Conservation (phyloP, 2,329 filamentous ascomycete species). For the Byssothecium circinans region DNA sequence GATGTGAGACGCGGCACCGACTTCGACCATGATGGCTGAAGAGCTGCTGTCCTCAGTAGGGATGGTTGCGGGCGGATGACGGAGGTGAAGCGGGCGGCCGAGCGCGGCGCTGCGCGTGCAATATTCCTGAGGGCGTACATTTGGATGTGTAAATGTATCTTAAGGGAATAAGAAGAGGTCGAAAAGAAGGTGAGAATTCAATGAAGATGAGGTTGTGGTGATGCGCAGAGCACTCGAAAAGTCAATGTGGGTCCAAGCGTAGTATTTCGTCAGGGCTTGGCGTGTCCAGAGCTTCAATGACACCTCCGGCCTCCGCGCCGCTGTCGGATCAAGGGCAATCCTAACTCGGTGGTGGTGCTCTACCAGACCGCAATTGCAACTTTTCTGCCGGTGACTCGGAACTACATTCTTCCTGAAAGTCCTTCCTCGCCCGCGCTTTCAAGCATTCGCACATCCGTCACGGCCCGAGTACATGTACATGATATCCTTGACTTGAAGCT, state of each 20-base stretch:
- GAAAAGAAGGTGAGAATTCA: background rate
- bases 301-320: constrained; percentile 11
- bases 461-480: too few species aligned
- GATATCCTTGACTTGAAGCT: too few species aligned
- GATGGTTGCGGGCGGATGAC: constrained; percentile 40
- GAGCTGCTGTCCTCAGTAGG: constrained; percentile 37
- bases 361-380: too few species aligned
- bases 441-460: too few species aligned
- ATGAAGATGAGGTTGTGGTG: constrained; percentile 1
- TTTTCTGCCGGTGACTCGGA: too few species aligned
- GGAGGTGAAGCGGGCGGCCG: constrained; percentile 45
- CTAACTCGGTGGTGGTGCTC: too few species aligned
- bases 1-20: constrained; percentile 38
- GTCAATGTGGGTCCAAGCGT: constrained; percentile 21
- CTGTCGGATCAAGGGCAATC: background rate
- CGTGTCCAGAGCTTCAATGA: constrained; percentile 8
- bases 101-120: constrained; percentile 49
- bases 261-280: constrained; percentile 17
- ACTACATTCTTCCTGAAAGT: too few species aligned
- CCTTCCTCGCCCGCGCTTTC: too few species aligned
- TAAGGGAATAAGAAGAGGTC: constrained; percentile 1
- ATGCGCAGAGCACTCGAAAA: constrained; percentile 16
- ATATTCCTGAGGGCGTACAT: constrained; percentile 52
- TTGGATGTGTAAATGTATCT: constrained; percentile 13
- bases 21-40: constrained; percentile 38